These are phyloP conservation scores for Colletotrichum sp. DNA, from an alignment of 2,329 filamentous ascomycete genomes.

Conservation along the genomic window DNA sequence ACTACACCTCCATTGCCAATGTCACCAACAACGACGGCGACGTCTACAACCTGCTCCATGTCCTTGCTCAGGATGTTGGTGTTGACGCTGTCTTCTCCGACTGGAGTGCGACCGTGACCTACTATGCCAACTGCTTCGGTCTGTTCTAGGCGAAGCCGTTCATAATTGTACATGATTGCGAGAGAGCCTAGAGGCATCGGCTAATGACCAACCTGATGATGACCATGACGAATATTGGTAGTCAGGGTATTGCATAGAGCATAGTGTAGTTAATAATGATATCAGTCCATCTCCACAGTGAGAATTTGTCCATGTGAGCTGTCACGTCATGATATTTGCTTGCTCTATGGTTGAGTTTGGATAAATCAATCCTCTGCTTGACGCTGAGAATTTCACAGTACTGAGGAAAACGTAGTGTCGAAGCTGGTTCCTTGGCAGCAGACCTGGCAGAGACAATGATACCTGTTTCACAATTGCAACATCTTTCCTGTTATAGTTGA, in stretches of 20 bases:
- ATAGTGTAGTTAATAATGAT: background rate
- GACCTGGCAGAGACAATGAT: no score
- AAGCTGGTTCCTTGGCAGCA: no score
- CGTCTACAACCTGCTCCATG: conserved; percentile 69
- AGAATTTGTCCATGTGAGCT: background rate
- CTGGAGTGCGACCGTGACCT: conserved; percentile 72
- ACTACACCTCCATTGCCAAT: conserved; percentile 61
- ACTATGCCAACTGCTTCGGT: conserved; percentile 74
- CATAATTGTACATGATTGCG: background rate
- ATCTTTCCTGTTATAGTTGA: background rate
- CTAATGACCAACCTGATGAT: background rate
- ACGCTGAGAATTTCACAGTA: no score
- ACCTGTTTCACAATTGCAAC: no score
- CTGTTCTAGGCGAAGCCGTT: conserved; percentile 23
- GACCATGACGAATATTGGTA: background rate
- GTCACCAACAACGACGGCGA: conserved; percentile 68
- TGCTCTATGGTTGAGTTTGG: background rate
- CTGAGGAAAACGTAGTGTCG: no score
- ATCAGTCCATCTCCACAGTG: background rate
- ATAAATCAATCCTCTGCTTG: background rate
- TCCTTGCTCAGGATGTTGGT: conserved; percentile 65
- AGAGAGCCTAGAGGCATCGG: background rate
- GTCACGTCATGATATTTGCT: background rate
- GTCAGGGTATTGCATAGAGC: background rate
- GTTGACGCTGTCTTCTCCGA: conserved; percentile 70